Evolutionary conservation across 192 early-diverging fungal genomes (phyloP).

Genomic region (Coemansia sp.): DNA sequence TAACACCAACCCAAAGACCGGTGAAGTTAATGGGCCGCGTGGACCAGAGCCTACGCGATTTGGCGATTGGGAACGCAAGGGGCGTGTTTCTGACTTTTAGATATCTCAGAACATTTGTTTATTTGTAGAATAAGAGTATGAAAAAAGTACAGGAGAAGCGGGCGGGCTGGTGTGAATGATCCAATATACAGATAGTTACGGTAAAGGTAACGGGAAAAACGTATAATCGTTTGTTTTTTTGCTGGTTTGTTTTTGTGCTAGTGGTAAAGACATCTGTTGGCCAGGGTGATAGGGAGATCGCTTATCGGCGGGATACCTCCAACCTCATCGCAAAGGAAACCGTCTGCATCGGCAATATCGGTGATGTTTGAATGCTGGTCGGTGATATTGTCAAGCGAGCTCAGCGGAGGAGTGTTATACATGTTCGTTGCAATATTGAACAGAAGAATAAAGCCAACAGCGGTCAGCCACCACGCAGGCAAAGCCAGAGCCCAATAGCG

Average conservation of each 20-base stretch:
- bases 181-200: conserved; percentile 17
- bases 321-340: conserved; percentile 35
- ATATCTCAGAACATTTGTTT: background rate
- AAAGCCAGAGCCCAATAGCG: conserved; percentile 82
- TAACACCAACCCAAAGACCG: conserved; percentile 68
- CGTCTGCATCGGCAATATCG: conserved; percentile 18
- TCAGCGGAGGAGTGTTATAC: conserved; percentile 72
- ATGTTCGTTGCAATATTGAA: conserved; percentile 79
- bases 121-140: background rate
- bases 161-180: conserved; percentile 11
- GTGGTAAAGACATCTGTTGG: conserved; percentile 71
- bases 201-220: background rate
- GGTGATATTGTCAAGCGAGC: conserved; percentile 72
- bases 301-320: conserved; percentile 49
- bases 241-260: conserved; percentile 13
- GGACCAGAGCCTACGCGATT: conserved; percentile 80
- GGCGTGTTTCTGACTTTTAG: conserved; percentile 71
- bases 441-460: conserved; percentile 71
- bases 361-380: conserved; percentile 55
- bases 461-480: conserved; percentile 75
- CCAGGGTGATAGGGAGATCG: conserved; percentile 62
- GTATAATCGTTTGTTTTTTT: background rate
- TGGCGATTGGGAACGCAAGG: conserved; percentile 82
- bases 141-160: background rate
- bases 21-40: conserved; percentile 72